Evolutionary conservation across 106 monocot species (phyloP), one percentile per base, ranked within the genome.

Genomic region (Apostasia shenzhenica): DNA sequence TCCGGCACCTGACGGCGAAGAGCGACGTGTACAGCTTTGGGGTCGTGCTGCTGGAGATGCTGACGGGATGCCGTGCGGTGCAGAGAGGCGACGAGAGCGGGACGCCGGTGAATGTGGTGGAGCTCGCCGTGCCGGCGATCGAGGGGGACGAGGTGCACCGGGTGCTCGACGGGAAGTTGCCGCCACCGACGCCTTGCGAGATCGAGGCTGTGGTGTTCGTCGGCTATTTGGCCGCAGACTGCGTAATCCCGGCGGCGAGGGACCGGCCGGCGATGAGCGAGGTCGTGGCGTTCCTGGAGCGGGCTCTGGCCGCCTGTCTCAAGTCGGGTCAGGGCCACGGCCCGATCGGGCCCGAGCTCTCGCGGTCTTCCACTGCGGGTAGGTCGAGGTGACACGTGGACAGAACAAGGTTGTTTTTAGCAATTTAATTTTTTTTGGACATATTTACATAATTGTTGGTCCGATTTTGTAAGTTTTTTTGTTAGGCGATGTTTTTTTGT

Each of bases 21-120:
- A 92, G 88, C 72, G 92, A 92, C 66, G 88, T 92, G 14, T 92
- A 92, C 70, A 92, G 92, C 81, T 92, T 92, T 66, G 92, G 92
- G 0, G 92, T 92, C 7, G 85, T 92, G 3, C 73, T 89, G 3
- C 81, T 93, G 8, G 93, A 93, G 79, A 63, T 93, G 41, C 72
- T 93, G 13, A 79, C 92, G 1, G 92, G 92, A 4, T 70, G 71
- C 56, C 75, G 57, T 68, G 85, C 77, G 11, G 58, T 86, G 3
- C 72, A 82, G 45, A 63, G 64, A 58, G 40, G 73, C 67, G 77
- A 54, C 6, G 71, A 57, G 50, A 66, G 63, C 44, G 58, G 66
- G 5, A 44, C 71, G 47, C 81, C 76, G 39, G 39, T 48, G n/a
- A 86, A 79, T 43, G 69, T 86, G 53, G 85, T 86, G 54, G 78